phyloP scores from a whole-genome alignment of 2,329 filamentous ascomycete genomes.

The Achaetomium macrosporum region DNA sequence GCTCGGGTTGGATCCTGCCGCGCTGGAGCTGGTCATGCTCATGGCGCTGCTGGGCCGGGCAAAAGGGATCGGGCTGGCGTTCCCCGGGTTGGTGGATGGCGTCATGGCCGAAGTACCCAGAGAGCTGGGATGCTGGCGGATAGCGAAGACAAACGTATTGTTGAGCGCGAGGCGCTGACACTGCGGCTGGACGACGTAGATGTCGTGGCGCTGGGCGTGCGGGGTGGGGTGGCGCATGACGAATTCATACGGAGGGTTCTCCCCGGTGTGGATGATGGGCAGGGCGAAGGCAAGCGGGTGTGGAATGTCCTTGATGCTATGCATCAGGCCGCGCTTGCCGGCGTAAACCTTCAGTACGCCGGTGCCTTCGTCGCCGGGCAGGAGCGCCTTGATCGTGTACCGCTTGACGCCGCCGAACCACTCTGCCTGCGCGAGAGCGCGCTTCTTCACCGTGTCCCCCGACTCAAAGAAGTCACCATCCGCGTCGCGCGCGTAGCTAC shows the following conservation, averaged over 20 bases:
- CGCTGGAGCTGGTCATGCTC: slow-evolving; percentile 57
- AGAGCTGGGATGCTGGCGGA: slow-evolving; percentile 78
- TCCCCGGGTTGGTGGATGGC: slow-evolving; percentile 41
- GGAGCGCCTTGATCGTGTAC: slow-evolving; percentile 85
- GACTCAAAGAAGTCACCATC: slow-evolving; percentile 94
- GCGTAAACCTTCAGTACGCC: slow-evolving; percentile 88
- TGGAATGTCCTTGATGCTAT: slow-evolving; percentile 92
- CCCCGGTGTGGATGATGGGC: slow-evolving; percentile 84
- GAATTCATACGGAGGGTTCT: slow-evolving; percentile 93
- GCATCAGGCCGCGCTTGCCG: slow-evolving; percentile 91
- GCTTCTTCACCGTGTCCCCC: slow-evolving; percentile 78
- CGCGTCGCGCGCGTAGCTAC: slow-evolving; percentile 69
- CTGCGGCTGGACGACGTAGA: slow-evolving; percentile 95
- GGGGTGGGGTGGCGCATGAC: slow-evolving; percentile 89
- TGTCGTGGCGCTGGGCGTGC: slow-evolving; percentile 93
- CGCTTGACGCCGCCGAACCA: slow-evolving; percentile 85
- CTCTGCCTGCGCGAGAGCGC: slow-evolving; percentile 82
- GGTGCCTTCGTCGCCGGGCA: slow-evolving; percentile 87
- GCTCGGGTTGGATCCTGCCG: slow-evolving; percentile 52
- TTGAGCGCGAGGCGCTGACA: slow-evolving; percentile 83
- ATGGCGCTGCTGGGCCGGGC: slow-evolving; percentile 55
- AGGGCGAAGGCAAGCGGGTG: slow-evolving; percentile 84
- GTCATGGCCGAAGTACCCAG: slow-evolving; percentile 29
- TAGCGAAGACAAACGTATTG: slow-evolving; percentile 96
- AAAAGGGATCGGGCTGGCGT: slow-evolving; percentile 55